Evolutionary conservation across 1,284 basidiomycete species (phyloP).

Genomic region (Amylostereum areolatum): DNA sequence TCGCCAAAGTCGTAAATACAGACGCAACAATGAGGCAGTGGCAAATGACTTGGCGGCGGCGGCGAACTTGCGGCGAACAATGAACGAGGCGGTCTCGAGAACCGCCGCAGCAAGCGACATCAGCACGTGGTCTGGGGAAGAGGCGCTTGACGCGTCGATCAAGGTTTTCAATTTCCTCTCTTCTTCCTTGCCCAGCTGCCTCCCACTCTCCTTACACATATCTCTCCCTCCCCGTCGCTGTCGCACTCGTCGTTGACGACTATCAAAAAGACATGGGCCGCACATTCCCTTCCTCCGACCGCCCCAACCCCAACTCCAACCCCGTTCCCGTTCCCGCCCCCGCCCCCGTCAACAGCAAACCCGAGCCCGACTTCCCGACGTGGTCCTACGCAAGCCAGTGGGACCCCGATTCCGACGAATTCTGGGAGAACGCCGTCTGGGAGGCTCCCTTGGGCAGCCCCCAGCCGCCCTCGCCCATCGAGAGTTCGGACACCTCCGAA

Average conservation of each 20-base stretch:
- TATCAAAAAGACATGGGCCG: constrained; percentile 47
- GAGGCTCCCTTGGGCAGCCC: constrained; percentile 55
- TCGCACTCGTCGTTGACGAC: constrained; percentile 4
- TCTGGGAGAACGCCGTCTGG: constrained; percentile 61
- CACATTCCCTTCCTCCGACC: constrained; percentile 50
- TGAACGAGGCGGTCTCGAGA: too few species aligned
- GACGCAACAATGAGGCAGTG: too few species aligned
- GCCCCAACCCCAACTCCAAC: constrained; percentile 25
- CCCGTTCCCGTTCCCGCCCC: constrained; percentile 42
- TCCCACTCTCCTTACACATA: constrained; percentile 7
- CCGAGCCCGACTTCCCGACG: constrained; percentile 37
- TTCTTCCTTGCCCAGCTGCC: not conserved
- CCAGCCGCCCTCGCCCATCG: constrained; percentile 14
- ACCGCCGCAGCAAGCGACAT: too few species aligned
- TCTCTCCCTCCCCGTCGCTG: constrained; percentile 3
- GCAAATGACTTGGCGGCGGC: too few species aligned
- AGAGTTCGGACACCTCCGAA: not conserved
- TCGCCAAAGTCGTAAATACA: too few species aligned
- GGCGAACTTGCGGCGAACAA: too few species aligned
- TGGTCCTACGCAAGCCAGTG: constrained; percentile 66
- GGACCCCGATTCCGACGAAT: constrained; percentile 78
- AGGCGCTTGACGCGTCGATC: too few species aligned
- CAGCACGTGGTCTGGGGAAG: too few species aligned
- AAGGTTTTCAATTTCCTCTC: too few species aligned
- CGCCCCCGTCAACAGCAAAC: constrained; percentile 26